A percentile compares a stretch with the other conserved stretches of the same genome.
Conservation (phyloP, 192 early-diverging fungal genomes). For the Coemansia sp. region DNA sequence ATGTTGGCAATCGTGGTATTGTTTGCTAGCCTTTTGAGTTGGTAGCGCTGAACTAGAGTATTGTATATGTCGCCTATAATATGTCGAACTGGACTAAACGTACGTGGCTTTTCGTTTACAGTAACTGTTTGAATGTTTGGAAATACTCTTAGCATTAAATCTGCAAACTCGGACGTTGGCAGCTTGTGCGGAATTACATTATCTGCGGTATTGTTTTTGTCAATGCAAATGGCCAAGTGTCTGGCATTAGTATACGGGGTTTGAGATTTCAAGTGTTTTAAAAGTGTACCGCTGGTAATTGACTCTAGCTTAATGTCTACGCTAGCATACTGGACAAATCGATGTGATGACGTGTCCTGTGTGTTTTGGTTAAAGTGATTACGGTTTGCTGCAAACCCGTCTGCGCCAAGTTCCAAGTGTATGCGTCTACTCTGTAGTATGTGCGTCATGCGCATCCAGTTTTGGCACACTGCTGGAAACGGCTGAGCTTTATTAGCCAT, state of each 20-base stretch:
- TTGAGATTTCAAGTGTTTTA: neutral
- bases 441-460: neutral
- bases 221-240: neutral
- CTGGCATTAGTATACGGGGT: neutral
- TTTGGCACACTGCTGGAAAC: constrained; percentile 1
- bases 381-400: neutral
- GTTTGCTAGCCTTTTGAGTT: neutral
- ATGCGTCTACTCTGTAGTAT: neutral
- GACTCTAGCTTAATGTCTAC: neutral
- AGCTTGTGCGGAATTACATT: neutral
- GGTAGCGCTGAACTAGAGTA: neutral
- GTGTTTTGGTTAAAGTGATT: neutral
- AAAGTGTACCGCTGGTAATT: neutral
- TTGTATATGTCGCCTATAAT: neutral
- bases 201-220: neutral
- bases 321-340: neutral
- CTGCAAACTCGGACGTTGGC: neutral
- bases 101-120: neutral
- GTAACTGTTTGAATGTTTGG: neutral
- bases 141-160: neutral
- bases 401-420: neutral
- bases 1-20: neutral
- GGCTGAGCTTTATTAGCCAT: neutral
- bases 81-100: neutral
- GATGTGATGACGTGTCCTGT: neutral